Percentiles rank a stretch among this genome's conserved stretches.
Evolutionary conservation across 1,284 basidiomycete genomes (phyloP).

Genomic region (Rhodotorula mucilaginosa): DNA sequence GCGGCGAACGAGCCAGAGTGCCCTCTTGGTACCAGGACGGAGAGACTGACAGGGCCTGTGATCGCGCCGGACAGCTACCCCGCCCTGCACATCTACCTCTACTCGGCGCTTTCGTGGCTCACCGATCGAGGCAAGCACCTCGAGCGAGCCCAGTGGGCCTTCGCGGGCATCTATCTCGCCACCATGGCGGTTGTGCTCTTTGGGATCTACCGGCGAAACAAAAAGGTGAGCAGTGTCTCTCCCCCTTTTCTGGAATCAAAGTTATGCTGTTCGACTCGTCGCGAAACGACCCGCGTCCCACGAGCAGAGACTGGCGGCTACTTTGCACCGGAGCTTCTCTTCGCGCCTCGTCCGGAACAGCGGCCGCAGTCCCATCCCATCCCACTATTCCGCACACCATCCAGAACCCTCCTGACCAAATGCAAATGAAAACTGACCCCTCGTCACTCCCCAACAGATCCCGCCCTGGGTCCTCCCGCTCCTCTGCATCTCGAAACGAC

Average conservation of each 20-base stretch:
- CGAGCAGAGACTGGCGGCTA: too few species aligned
- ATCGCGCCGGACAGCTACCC: conserved; percentile 68
- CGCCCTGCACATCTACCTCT: conserved; percentile 85
- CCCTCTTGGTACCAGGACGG: too few species aligned
- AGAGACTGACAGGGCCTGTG: too few species aligned
- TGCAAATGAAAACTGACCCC: conserved; percentile 44
- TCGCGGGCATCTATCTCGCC: conserved; percentile 66
- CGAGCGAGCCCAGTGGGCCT: conserved; percentile 71
- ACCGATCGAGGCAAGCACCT: conserved; percentile 64
- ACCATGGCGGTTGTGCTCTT: conserved; percentile 64
- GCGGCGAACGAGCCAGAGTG: too few species aligned
- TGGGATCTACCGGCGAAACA: conserved; percentile 59
- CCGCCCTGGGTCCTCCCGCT: conserved; percentile 78
- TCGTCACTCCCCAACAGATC: conserved; percentile 45
- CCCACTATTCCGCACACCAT: too few species aligned
- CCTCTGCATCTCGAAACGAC: conserved; percentile 80
- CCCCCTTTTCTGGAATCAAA: too few species aligned
- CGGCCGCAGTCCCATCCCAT: too few species aligned
- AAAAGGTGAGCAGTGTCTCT: conserved; percentile 5
- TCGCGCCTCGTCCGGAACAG: too few species aligned
- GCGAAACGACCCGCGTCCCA: too few species aligned
- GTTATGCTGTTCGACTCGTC: too few species aligned
- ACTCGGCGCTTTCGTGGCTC: conserved; percentile 66
- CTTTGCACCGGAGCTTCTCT: too few species aligned
- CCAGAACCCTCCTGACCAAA: too few species aligned